Conservation (phyloP, 768 basidiomycete species). For the Dentipellis sp. region DNA sequence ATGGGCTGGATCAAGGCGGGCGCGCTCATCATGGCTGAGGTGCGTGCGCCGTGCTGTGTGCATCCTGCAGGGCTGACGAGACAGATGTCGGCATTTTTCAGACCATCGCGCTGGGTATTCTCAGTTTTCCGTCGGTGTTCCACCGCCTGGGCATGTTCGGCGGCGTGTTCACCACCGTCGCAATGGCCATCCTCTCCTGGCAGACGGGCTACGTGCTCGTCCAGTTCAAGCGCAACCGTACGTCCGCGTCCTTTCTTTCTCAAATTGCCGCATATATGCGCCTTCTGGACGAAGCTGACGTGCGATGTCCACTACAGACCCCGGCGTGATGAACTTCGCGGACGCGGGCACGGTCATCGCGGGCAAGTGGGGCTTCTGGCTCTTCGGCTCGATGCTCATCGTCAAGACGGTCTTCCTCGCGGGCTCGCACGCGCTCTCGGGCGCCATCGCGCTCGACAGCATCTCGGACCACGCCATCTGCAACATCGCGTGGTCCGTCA, state of each 20-base stretch:
- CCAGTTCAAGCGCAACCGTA: conserved; percentile 1
- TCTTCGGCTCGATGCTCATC: not conserved
- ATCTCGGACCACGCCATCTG: not conserved
- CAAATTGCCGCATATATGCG: not conserved
- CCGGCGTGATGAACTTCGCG: conserved; percentile 1
- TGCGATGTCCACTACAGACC: not conserved
- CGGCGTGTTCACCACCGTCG: not conserved
- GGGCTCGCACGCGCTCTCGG: not conserved
- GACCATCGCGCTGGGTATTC: conserved; percentile 2
- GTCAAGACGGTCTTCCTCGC: not conserved
- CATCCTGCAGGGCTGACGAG: not conserved
- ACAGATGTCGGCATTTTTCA: not conserved
- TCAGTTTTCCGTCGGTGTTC: not conserved
- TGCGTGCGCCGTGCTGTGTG: not conserved
- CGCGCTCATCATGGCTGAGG: conserved; percentile 6
- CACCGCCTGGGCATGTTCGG: not conserved
- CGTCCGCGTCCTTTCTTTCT: too few species aligned
- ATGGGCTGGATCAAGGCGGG: not conserved
- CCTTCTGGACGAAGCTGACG: too few species aligned
- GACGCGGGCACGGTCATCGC: not conserved
- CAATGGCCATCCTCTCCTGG: not conserved
- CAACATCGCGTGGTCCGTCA: conserved; percentile 1
- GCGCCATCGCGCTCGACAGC: not conserved
- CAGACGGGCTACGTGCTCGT: conserved; percentile 2
- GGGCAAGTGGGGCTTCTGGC: not conserved